phyloP scores from a whole-genome alignment of 371 early-diverging fungal species.

The Mucor velutinosus region DNA sequence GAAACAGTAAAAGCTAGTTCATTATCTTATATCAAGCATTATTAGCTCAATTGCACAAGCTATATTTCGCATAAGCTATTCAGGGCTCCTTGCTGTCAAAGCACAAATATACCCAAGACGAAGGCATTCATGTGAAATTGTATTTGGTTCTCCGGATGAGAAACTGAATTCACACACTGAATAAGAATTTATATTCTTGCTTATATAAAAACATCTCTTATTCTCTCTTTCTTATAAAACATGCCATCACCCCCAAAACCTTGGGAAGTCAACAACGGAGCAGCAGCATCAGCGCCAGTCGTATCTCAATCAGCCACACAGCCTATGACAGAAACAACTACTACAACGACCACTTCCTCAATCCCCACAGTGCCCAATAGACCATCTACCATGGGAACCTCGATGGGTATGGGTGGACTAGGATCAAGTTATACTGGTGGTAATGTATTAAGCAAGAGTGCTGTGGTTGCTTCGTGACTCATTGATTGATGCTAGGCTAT shows the following conservation, averaged over 20 bases:
- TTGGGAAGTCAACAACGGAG: slow-evolving; percentile 75
- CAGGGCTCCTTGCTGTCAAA: no score
- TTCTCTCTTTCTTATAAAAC: slow-evolving; percentile 1
- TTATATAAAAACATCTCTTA: slow-evolving; percentile 1
- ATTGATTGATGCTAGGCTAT: background rate
- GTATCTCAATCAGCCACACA: slow-evolving; percentile 24
- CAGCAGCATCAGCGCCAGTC: slow-evolving; percentile 34
- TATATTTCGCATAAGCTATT: no score
- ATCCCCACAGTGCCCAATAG: slow-evolving; percentile 38
- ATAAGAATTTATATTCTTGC: background rate
- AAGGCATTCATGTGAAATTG: background rate
- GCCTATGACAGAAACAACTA: slow-evolving; percentile 12
- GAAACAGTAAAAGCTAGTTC: no score
- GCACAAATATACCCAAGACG: background rate
- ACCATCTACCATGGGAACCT: slow-evolving; percentile 24
- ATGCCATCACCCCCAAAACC: slow-evolving; percentile 96
- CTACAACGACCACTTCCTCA: slow-evolving; percentile 3
- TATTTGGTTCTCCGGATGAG: slow-evolving; percentile 3
- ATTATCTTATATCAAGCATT: no score
- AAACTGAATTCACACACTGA: slow-evolving; percentile 1
- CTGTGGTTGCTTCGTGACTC: background rate
- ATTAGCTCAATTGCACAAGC: no score
- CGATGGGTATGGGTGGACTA: background rate
- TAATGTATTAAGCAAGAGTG: background rate
- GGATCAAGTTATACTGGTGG: slow-evolving; percentile 10